These are phyloP conservation scores for Didymellaceae sp. DNA, from an alignment of 2,329 filamentous ascomycete species.

Conservation along the genomic window DNA sequence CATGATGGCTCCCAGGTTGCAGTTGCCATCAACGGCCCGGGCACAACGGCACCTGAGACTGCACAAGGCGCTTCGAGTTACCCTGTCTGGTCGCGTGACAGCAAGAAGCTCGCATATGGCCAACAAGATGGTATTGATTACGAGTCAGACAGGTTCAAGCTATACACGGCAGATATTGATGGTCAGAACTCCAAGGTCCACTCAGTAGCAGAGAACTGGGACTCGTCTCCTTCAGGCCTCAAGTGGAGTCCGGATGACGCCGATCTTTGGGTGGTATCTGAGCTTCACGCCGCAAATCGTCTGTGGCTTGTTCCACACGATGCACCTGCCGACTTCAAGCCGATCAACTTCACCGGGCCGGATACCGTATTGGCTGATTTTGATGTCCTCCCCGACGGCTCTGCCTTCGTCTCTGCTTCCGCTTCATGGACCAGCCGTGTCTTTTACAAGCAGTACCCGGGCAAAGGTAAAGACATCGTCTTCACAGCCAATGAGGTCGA, in stretches of 20 bases:
- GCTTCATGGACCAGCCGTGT: constrained; percentile 43
- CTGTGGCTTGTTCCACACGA: constrained; percentile 68
- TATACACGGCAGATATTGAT: constrained; percentile 45
- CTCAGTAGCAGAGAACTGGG: constrained; percentile 44
- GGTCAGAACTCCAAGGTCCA: constrained; percentile 35
- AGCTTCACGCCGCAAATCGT: constrained; percentile 38
- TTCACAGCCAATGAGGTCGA: constrained; percentile 69
- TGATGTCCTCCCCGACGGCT: constrained; percentile 66
- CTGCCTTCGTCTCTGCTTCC: constrained; percentile 51
- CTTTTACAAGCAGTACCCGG: constrained; percentile 39
- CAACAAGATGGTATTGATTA: constrained; percentile 68
- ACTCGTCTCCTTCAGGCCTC: constrained; percentile 38
- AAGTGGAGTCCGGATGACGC: constrained; percentile 40
- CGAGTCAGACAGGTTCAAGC: constrained; percentile 76
- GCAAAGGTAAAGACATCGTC: constrained; percentile 50
- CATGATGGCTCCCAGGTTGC: constrained; percentile 63
- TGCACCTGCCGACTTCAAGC: constrained; percentile 59
- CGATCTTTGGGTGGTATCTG: constrained; percentile 43
- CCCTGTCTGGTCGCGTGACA: constrained; percentile 77
- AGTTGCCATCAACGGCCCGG: constrained; percentile 42
- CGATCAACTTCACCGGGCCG: constrained; percentile 53
- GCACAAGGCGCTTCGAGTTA: constrained; percentile 67
- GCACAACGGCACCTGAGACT: constrained; percentile 44
- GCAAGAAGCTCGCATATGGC: constrained; percentile 79
- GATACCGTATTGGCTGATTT: constrained; percentile 43